phyloP scores from a whole-genome alignment of 805 yeast species.

The Candida dajiaensis region DNA sequence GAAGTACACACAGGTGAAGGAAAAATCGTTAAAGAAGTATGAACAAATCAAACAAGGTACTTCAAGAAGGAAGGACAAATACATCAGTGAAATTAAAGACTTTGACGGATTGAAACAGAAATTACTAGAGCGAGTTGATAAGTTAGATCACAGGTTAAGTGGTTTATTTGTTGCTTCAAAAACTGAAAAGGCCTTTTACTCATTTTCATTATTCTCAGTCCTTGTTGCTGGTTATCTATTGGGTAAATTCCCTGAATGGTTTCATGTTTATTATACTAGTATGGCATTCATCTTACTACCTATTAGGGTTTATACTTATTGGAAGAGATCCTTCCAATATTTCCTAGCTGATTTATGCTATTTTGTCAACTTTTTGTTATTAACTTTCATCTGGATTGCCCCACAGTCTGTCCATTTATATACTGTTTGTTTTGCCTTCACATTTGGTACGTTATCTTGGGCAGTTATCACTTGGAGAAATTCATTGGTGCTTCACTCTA shows the following conservation, averaged over 20 bases:
- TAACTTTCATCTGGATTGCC: slow-evolving; percentile 74
- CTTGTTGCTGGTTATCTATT: slow-evolving; percentile 70
- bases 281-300: slow-evolving; percentile 69
- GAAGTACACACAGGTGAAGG: slow-evolving; percentile 22
- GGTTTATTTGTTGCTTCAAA: slow-evolving; percentile 36
- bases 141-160: slow-evolving; percentile 32
- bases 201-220: slow-evolving; percentile 61
- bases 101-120: slow-evolving; percentile 22
- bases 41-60: slow-evolving; percentile 18
- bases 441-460: slow-evolving; percentile 85
- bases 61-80: slow-evolving; percentile 13
- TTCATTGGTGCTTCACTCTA: slow-evolving; percentile 83
- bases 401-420: slow-evolving; percentile 71
- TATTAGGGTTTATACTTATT: slow-evolving; percentile 75
- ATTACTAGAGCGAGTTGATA: slow-evolving; percentile 28
- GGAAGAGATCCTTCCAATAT: slow-evolving; percentile 73
- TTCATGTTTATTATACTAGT: slow-evolving; percentile 69
- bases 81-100: slow-evolving; percentile 17
- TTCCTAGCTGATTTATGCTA: slow-evolving; percentile 91
- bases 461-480: slow-evolving; percentile 96
- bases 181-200: slow-evolving; percentile 77
- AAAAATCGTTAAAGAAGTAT: slow-evolving; percentile 15
- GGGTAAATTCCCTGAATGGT: slow-evolving; percentile 70
- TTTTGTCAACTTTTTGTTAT: slow-evolving; percentile 69
- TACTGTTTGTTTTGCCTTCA: slow-evolving; percentile 77